Evolutionary conservation across 2,329 filamentous ascomycete species (phyloP).

Genomic region (Penicillium sp.): DNA sequence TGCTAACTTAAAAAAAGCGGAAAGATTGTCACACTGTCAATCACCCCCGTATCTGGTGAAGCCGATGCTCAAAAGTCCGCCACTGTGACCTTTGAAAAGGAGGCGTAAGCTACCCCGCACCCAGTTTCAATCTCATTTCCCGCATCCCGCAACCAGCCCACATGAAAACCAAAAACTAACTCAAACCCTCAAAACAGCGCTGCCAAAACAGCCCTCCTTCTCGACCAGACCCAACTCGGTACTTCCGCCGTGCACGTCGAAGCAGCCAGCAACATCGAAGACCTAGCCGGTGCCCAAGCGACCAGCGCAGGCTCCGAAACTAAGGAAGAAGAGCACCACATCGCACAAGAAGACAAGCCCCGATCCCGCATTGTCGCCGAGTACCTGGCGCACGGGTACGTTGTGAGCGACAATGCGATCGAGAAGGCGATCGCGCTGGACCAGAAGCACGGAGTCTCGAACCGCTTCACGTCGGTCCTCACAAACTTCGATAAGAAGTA

Average conservation of each 20-base stretch:
- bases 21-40: conserved; percentile 82
- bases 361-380: conserved; percentile 90
- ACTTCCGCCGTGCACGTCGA: conserved; percentile 73
- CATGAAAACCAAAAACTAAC: background rate
- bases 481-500: conserved; percentile 78
- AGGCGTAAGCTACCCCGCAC: conserved; percentile 58
- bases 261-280: conserved; percentile 66
- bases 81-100: conserved; percentile 94
- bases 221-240: conserved; percentile 95
- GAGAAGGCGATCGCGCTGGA: conserved; percentile 84
- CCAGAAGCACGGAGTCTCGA: conserved; percentile 81
- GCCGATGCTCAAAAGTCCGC: conserved; percentile 72
- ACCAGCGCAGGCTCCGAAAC: conserved; percentile 56
- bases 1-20: conserved; percentile 58
- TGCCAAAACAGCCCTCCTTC: conserved; percentile 91
- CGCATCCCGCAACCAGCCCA: background rate
- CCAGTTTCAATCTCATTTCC: conserved; percentile 11
- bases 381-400: conserved; percentile 94
- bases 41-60: conserved; percentile 60
- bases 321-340: conserved; percentile 62
- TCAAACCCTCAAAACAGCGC: conserved; percentile 50
- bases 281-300: conserved; percentile 61
- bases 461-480: conserved; percentile 74
- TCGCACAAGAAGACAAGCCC: conserved; percentile 96
- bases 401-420: conserved; percentile 73